A percentile compares a stretch with the other conserved stretches of the same genome.
These are phyloP conservation scores for Leptographium galeiforme DNA, from an alignment of 2,329 filamentous ascomycete genomes.

Conservation along the genomic window DNA sequence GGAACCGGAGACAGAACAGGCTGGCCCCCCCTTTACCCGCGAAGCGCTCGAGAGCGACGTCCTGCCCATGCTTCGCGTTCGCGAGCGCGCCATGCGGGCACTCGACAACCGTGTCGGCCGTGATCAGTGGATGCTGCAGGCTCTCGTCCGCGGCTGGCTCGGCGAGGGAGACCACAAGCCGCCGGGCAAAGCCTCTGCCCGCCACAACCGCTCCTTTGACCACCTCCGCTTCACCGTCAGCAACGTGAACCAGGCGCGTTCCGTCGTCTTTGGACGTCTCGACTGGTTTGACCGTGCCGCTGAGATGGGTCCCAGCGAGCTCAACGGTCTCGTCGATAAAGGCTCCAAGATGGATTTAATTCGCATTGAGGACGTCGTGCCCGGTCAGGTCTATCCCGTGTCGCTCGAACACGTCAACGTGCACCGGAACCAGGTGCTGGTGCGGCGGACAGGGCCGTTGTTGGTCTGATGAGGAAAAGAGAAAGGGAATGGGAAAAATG, in stretches of 20 bases:
- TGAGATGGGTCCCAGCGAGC: slow-evolving; percentile 22
- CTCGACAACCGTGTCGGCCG: slow-evolving; percentile 30
- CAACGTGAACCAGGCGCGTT: slow-evolving; percentile 18
- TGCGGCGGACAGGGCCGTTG: slow-evolving; percentile 17
- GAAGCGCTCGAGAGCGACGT: slow-evolving; percentile 26
- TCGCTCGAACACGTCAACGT: slow-evolving; percentile 41
- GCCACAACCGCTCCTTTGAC: slow-evolving; percentile 22
- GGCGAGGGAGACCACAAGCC: slow-evolving; percentile 2
- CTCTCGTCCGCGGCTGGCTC: slow-evolving; percentile 47
- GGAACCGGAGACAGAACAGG: slow-evolving; percentile 9
- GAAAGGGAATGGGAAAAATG: background rate
- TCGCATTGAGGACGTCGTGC: slow-evolving; percentile 26
- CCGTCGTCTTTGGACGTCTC: slow-evolving; percentile 26
- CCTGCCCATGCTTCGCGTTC: slow-evolving; percentile 36
- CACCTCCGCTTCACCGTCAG: slow-evolving; percentile 35
- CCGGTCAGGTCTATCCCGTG: slow-evolving; percentile 43
- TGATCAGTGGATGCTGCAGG: slow-evolving; percentile 43
- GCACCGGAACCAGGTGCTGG: slow-evolving; percentile 28
- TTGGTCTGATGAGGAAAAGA: background rate
- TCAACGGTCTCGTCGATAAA: slow-evolving; percentile 13
- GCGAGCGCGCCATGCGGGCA: slow-evolving; percentile 35
- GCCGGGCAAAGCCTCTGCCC: background rate
- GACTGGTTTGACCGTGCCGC: slow-evolving; percentile 37
- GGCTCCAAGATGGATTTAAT: slow-evolving; percentile 2
- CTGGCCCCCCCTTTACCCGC: slow-evolving; percentile 25